Evolutionary conservation across 257 asterid species (phyloP), one percentile per base, ranked within the genome.

Genomic region (Solanum bukasovii): DNA sequence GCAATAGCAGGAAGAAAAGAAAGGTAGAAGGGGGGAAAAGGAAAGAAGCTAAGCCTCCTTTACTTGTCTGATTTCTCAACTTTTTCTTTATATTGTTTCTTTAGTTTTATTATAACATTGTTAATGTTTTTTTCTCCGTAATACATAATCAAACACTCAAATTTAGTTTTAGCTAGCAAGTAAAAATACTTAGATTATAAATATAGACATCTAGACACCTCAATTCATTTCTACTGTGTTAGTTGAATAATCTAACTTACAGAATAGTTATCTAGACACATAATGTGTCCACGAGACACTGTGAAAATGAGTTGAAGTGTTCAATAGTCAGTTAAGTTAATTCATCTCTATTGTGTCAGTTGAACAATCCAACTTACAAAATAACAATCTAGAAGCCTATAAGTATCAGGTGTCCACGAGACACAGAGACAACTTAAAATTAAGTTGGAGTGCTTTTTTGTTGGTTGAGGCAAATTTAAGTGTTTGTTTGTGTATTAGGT

Each of bases 1-100:
- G 93, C 94, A 91, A 91, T 89, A 92, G 92, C 92, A 63, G 89
- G 93, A 95, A 94, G 96, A 89, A 93, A 95, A 90, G 94, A 92
- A 93, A 79, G 87, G 87, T 40, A 88, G 72, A 87, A 70, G 25
- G 90, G 86, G 87, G 88, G 86, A 38, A 90, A 91, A 82, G 88
- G 73, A 88, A 91, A 90, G 91, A 84, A 88, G 89, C 90, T 86
- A 87, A 77, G 75, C 89, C 86, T 88, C 92, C 88, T 61, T 91
- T 88, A 86, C 89, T 90, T 88, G 92, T 87, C 91, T 91, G 85
- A 91, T 87, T 92, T 93, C 86, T 63, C 86, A 56, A 87, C 79
- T 87, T 83, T 84, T 86, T 89, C 91, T 35, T 73, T 89, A 31
- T 40, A 86, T 13, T 86, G 42, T 67, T n/a, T 31, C 38, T 87